A percentile compares a stretch with the other conserved stretches of the same genome.
Conservation (phyloP, 202 grass and related monocot species). For the Bolboschoenoplectus hybrid region DNA sequence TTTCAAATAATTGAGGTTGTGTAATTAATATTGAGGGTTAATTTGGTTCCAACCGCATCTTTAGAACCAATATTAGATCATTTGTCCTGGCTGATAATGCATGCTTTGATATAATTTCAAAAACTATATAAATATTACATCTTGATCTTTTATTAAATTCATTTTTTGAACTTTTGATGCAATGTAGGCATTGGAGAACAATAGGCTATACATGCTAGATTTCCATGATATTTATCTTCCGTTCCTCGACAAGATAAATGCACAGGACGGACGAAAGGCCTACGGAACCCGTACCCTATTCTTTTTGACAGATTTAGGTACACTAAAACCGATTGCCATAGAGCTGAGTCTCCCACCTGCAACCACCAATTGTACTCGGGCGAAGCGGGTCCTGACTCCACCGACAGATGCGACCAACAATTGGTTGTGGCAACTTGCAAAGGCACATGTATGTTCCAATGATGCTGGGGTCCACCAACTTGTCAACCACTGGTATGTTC, state of each 20-base stretch:
- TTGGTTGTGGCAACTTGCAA: slow-evolving; percentile 96
- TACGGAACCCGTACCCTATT: slow-evolving; percentile 87
- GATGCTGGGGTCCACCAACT: slow-evolving; percentile 93
- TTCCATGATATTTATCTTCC: slow-evolving; percentile 89
- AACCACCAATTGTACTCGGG: slow-evolving; percentile 51
- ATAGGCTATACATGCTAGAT: slow-evolving; percentile 77
- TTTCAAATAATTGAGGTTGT: neutral
- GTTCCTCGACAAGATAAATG: slow-evolving; percentile 73
- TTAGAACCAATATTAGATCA: neutral
- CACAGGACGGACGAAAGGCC: slow-evolving; percentile 73
- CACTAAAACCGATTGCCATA: slow-evolving; percentile 82
- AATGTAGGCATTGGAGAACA: slow-evolving; percentile 53
- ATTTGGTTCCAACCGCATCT: neutral
- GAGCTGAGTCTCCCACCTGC: slow-evolving; percentile 73
- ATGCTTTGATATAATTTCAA: neutral
- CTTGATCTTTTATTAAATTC: neutral
- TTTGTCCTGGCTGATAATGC: neutral
- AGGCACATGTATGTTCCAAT: slow-evolving; percentile 94
- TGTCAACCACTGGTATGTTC: slow-evolving; percentile 80
- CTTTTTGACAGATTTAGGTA: slow-evolving; percentile 68
- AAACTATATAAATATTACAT: neutral
- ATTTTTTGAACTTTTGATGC: neutral
- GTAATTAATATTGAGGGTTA: neutral
- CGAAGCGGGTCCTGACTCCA: slow-evolving; percentile 75
- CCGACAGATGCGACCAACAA: slow-evolving; percentile 69